Conservation (phyloP, 768 basidiomycete genomes). For the Dentipellis fragilis region DNA sequence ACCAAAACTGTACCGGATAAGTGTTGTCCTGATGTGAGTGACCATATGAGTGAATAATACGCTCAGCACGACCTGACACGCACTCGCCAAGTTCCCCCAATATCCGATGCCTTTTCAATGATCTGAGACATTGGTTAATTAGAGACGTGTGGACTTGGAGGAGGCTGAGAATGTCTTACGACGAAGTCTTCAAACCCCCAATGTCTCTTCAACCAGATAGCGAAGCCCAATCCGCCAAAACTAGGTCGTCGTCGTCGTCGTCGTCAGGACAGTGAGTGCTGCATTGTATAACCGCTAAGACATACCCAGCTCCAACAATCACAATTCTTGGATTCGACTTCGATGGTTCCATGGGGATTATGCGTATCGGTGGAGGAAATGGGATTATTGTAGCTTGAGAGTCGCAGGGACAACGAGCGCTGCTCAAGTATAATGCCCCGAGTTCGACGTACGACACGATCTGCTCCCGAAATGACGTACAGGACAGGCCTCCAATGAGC, state of each 20-base stretch:
- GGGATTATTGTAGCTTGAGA: no score
- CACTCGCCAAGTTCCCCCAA: constrained; percentile 4
- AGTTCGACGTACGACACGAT: no score
- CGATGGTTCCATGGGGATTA: no score
- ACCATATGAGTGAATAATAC: not conserved
- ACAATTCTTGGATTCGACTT: not conserved
- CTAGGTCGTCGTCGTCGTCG: not conserved
- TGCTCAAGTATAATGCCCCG: no score
- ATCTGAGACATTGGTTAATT: not conserved
- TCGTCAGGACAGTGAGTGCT: not conserved
- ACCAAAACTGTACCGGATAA: constrained; percentile 9
- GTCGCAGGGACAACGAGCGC: no score
- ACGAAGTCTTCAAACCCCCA: not conserved
- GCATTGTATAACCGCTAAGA: not conserved
- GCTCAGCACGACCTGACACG: not conserved
- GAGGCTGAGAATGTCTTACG: not conserved
- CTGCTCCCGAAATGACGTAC: no score
- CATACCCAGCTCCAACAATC: not conserved
- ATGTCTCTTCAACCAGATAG: not conserved
- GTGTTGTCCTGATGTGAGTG: not conserved
- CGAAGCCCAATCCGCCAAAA: not conserved
- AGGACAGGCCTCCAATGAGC: no score
- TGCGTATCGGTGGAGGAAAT: no score
- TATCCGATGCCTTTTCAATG: not conserved
- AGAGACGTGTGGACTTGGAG: not conserved